Evolutionary conservation across 1,139 yeast genomes (phyloP).

Genomic region (Blastobotrys elegans): DNA sequence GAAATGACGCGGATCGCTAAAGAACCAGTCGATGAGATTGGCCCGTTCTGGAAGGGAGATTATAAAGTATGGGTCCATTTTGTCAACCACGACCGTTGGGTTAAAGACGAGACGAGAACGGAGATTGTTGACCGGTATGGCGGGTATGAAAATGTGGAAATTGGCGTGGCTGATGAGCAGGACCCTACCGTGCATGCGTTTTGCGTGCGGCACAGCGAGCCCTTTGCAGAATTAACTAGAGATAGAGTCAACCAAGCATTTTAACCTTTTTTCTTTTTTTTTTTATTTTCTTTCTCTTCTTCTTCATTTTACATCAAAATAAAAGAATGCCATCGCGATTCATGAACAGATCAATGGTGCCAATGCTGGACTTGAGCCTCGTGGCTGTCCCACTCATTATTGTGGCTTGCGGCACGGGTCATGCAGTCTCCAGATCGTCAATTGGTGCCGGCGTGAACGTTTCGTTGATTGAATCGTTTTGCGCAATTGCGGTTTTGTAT

Average conservation of each 20-base stretch:
- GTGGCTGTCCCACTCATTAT: background rate
- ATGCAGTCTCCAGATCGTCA: background rate
- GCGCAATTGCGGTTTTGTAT: too few species aligned
- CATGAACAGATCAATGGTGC: too few species aligned
- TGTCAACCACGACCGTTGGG: conserved; percentile 60
- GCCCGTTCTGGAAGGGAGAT: conserved; percentile 42
- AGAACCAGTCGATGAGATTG: conserved; percentile 41
- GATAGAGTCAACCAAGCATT: background rate
- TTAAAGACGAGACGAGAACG: conserved; percentile 44
- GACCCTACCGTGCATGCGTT: conserved; percentile 48
- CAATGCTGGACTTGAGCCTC: too few species aligned
- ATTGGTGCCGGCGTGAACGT: background rate
- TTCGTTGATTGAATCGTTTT: background rate
- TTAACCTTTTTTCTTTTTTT: background rate
- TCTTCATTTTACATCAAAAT: too few species aligned
- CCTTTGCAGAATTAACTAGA: conserved; percentile 39
- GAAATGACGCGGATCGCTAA: conserved; percentile 48
- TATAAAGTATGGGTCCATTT: conserved; percentile 50
- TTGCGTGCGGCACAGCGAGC: conserved; percentile 50
- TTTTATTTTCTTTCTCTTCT: too few species aligned
- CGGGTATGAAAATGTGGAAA: conserved; percentile 31
- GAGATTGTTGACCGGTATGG: conserved; percentile 39
- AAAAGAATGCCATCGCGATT: too few species aligned
- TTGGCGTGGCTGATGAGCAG: conserved; percentile 31
- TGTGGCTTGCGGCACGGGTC: background rate